Evolutionary conservation across 2,329 filamentous ascomycete species (phyloP).

Genomic region (Fusarium tjaetaba): DNA sequence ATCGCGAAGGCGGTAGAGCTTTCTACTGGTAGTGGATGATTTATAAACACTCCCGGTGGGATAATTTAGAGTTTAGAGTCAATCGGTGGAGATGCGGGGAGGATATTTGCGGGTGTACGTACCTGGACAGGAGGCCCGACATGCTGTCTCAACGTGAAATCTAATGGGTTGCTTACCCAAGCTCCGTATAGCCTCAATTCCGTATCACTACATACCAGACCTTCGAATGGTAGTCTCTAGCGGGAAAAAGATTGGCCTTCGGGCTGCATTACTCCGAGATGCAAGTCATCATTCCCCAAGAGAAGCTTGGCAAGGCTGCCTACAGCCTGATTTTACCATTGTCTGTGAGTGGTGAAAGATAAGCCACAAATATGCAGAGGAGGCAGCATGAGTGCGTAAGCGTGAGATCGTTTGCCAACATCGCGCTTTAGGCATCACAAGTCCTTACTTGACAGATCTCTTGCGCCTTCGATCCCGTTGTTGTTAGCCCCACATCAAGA

Average conservation of each 20-base stretch:
- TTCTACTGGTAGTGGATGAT: not conserved
- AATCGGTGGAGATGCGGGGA: not conserved
- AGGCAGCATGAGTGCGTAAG: not conserved
- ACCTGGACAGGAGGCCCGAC: not conserved
- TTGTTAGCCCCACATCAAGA: not conserved
- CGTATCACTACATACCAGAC: fast-evolving
- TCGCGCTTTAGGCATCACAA: fast-evolving
- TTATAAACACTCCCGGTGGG: not conserved
- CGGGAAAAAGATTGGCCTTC: too few relatives aligned
- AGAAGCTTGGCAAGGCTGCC: not conserved
- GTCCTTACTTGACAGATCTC: fast-evolving
- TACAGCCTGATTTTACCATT: not conserved
- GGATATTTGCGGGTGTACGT: not conserved
- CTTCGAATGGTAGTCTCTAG: fast-evolving
- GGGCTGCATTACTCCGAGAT: fast-evolving
- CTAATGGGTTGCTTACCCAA: fast-evolving
- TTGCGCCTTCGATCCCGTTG: not conserved
- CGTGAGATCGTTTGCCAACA: not conserved
- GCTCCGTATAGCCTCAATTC: not conserved
- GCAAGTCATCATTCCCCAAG: not conserved
- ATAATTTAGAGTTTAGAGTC: not conserved
- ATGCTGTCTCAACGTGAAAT: too few relatives aligned
- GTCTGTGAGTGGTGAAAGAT: not conserved
- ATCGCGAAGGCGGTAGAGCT: fast-evolving
- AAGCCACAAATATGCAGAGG: not conserved